These are phyloP conservation scores for Pythium myriotylum DNA, from an alignment of 352 stramenopile species.

Conservation along the genomic window DNA sequence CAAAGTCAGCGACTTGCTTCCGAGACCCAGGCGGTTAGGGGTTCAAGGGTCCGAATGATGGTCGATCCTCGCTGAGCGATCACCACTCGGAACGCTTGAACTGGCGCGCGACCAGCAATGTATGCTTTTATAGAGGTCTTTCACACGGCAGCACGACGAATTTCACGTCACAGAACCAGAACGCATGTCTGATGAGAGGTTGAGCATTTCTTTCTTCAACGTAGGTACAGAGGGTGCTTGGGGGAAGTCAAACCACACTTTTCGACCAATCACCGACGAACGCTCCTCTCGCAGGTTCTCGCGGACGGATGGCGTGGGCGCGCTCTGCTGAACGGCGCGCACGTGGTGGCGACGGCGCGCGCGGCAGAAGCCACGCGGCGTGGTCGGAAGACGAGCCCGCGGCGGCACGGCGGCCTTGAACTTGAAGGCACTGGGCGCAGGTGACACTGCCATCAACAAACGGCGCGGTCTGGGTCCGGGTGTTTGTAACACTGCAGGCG, in stretches of 20 bases:
- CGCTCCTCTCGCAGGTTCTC: background rate
- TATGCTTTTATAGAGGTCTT: conserved; percentile 13
- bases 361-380: background rate
- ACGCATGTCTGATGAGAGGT: background rate
- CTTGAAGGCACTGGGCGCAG: no score
- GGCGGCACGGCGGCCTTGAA: background rate
- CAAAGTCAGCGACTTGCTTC: conserved; percentile 20
- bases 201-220: conserved; percentile 22
- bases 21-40: conserved; percentile 22
- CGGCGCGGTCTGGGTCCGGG: no score
- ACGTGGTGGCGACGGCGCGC: no score
- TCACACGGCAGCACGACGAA: background rate
- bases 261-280: background rate
- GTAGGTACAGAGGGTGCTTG: conserved; percentile 12
- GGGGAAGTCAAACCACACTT: background rate
- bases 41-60: conserved; percentile 26
- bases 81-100: background rate
- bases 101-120: background rate
- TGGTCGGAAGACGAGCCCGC: no score
- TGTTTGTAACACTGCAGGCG: no score
- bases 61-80: background rate
- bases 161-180: conserved; percentile 42
- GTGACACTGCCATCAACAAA: no score
- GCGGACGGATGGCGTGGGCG: no score
- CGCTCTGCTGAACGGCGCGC: no score